A percentile compares a stretch with the other conserved stretches of the same genome.
These are phyloP conservation scores for Austropuccinia psidii DNA, from an alignment of 1,284 basidiomycete species.

Conservation along the genomic window DNA sequence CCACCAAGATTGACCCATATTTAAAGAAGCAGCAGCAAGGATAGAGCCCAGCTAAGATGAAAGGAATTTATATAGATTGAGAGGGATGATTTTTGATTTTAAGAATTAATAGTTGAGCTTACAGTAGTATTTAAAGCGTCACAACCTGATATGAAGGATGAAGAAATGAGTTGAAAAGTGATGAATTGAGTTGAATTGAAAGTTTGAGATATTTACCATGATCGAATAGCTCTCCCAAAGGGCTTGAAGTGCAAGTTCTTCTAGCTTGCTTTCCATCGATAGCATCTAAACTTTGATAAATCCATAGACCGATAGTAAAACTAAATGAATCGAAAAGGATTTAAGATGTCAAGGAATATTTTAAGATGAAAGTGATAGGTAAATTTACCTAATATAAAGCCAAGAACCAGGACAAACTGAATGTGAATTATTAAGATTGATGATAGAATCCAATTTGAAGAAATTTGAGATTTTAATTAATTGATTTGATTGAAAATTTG, in stretches of 20 bases:
- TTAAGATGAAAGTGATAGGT: neutral
- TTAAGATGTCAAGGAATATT: neutral
- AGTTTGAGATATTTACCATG: conserved; percentile 58
- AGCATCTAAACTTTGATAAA: conserved; percentile 83
- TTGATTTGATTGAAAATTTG: too few relatives aligned
- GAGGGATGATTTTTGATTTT: conserved; percentile 28
- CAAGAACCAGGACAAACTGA: conserved; percentile 25
- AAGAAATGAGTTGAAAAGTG: neutral
- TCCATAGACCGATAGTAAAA: conserved; percentile 82
- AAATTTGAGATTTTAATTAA: too few relatives aligned
- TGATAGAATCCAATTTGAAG: neutral
- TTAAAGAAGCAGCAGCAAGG: conserved; percentile 72
- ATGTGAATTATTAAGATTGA: conserved; percentile 4
- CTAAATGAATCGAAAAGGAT: conserved; percentile 48
- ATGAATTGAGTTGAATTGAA: neutral
- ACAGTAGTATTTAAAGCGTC: conserved; percentile 93
- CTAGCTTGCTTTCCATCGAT: conserved; percentile 90
- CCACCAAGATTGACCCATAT: conserved; percentile 91
- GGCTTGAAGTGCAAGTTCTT: conserved; percentile 88
- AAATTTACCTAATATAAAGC: conserved; percentile 26
- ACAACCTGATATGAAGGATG: conserved; percentile 54
- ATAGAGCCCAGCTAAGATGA: conserved; percentile 66
- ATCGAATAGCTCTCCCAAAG: conserved; percentile 92
- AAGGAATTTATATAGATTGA: conserved; percentile 18
- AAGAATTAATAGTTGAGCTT: conserved; percentile 40